phyloP scores from a whole-genome alignment of 768 basidiomycete genomes.

The Rubroboletus pulcherrimus region DNA sequence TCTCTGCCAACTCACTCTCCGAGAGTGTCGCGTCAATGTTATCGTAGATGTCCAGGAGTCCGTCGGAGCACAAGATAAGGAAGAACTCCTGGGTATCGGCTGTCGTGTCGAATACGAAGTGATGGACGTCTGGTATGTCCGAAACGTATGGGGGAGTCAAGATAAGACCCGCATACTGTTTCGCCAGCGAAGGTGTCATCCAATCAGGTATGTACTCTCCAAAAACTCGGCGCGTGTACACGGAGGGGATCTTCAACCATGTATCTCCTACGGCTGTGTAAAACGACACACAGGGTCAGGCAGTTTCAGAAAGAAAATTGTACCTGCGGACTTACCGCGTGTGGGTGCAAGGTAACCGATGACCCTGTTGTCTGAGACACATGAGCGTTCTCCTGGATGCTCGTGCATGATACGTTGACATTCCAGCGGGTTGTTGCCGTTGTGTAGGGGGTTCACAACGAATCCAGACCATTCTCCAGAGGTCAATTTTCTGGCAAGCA shows the following conservation, averaged over 20 bases:
- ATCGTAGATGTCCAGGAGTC: conserved; percentile 41
- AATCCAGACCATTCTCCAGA: conserved; percentile 20
- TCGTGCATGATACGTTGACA: conserved; percentile 27
- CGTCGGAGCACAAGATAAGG: conserved; percentile 45
- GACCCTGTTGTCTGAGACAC: conserved; percentile 32
- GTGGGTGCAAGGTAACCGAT: conserved; percentile 39
- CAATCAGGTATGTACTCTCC: conserved; percentile 23
- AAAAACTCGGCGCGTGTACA: conserved; percentile 33
- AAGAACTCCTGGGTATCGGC: conserved; percentile 21
- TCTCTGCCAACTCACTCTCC: conserved; percentile 29
- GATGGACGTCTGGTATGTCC: conserved; percentile 37
- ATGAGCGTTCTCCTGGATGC: conserved; percentile 30
- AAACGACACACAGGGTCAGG: conserved; percentile 14
- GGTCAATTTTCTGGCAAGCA: conserved; percentile 21
- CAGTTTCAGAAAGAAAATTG: neutral
- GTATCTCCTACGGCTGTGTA: conserved; percentile 34
- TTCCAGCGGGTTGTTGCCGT: conserved; percentile 29
- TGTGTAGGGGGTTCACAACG: conserved; percentile 29
- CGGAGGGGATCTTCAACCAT: conserved; percentile 33
- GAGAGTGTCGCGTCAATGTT: conserved; percentile 19
- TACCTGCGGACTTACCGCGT: conserved; percentile 27
- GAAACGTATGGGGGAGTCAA: conserved; percentile 48
- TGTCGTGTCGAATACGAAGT: conserved; percentile 28
- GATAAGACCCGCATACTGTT: conserved; percentile 33
- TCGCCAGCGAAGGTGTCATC: conserved; percentile 14